These are phyloP conservation scores for Saccharum hybrid DNA, from an alignment of 202 grass and related monocot species.

Conservation along the genomic window DNA sequence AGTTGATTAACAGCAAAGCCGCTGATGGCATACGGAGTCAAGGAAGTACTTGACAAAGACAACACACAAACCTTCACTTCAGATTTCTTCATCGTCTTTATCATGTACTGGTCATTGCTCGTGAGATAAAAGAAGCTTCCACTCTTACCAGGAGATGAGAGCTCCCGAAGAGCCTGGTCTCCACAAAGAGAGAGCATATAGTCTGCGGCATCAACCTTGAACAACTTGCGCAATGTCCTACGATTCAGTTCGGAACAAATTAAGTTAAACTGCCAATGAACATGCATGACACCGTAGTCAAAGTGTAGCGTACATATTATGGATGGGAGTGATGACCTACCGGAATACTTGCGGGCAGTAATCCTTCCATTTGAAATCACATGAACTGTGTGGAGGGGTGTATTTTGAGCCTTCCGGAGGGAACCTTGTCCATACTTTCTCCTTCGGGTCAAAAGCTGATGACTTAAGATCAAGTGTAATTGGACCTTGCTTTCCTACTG, in stretches of 20 bases:
- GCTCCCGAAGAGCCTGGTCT: slow-evolving; percentile 88
- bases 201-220: slow-evolving; percentile 96
- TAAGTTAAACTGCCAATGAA: slow-evolving; percentile 13
- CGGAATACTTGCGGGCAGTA: slow-evolving; percentile 97
- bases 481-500: slow-evolving; percentile 85
- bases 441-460: slow-evolving; percentile 90
- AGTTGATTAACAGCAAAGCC: slow-evolving; percentile 28
- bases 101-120: slow-evolving; percentile 94
- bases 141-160: slow-evolving; percentile 97
- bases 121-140: slow-evolving; percentile 99
- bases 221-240: slow-evolving; percentile 91
- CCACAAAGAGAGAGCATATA: slow-evolving; percentile 99
- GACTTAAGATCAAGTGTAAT: slow-evolving; percentile 82
- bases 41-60: slow-evolving; percentile 17
- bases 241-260: slow-evolving; percentile 35
- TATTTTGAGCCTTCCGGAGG: slow-evolving; percentile 93
- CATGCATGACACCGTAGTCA: slow-evolving; percentile 14
- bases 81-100: slow-evolving; percentile 99
- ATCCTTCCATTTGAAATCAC: slow-evolving; percentile 99
- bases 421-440: slow-evolving; percentile 99
- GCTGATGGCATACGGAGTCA: neutral
- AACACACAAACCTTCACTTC: slow-evolving; percentile 90
- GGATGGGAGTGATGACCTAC: slow-evolving; percentile 46
- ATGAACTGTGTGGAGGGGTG: slow-evolving; percentile 91
- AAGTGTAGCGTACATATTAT: slow-evolving; percentile 1